Percentiles rank a stretch among this genome's conserved stretches.
Conservation (phyloP, 164 flowering plant genomes). For the Liquidambar formosana region DNA sequence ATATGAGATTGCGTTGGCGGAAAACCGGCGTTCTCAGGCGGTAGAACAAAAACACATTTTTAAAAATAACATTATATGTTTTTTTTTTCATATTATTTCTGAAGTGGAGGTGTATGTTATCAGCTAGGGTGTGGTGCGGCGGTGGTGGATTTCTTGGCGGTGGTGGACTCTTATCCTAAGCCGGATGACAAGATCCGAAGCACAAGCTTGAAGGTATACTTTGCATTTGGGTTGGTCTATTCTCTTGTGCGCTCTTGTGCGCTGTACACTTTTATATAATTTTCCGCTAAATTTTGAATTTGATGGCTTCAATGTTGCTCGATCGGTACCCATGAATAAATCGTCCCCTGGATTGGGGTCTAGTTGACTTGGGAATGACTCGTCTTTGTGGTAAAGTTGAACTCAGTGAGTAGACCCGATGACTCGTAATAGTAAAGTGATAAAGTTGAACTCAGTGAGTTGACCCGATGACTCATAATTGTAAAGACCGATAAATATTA, state of each 20-base stretch:
- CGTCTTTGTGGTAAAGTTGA: neutral
- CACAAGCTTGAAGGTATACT: slow-evolving; percentile 66
- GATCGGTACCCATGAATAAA: too few relatives aligned
- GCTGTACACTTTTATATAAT: neutral
- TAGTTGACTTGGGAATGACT: neutral
- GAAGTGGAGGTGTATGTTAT: neutral
- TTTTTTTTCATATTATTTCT: too few relatives aligned
- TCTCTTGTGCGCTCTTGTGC: neutral
- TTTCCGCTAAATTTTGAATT: neutral
- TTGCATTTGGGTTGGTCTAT: neutral
- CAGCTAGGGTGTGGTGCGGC: slow-evolving; percentile 67
- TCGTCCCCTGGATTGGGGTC: neutral
- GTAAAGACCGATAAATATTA: too few relatives aligned
- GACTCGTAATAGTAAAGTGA: too few relatives aligned
- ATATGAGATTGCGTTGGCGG: too few relatives aligned
- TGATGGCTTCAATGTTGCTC: neutral
- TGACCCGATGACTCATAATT: too few relatives aligned
- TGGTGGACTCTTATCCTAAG: slow-evolving; percentile 74
- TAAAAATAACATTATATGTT: too few relatives aligned
- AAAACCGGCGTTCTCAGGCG: too few relatives aligned
- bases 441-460: too few relatives aligned
- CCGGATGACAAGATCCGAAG: slow-evolving; percentile 89
- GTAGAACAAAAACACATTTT: too few relatives aligned
- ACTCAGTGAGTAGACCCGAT: neutral
- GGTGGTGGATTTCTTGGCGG: slow-evolving; percentile 66